Base-by-base conservation (phyloP, 2,329 filamentous ascomycete genomes). In the Tolypocladium cylindrosporum region DNA sequence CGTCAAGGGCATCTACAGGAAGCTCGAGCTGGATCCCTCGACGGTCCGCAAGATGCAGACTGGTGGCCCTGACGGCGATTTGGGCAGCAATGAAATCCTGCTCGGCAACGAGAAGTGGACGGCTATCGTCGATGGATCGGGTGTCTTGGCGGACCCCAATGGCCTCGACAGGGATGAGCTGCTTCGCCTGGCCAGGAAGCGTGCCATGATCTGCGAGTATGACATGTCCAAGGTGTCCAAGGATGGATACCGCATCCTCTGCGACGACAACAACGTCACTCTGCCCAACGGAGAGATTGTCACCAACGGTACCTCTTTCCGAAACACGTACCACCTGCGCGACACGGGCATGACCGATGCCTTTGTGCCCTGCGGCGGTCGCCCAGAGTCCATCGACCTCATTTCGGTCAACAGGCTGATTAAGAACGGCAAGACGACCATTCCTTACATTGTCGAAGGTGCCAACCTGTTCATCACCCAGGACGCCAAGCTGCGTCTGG, bases 401-500 rank as follows among this genome's bases (percentile, higher is more conserved):
- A 88, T 90, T 58, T 90, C 88, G 9, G 93, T 92, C 61, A 87
- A 83, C 75, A 90, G 89, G 72, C 83, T 99, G 61, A 97, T 99
- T 74, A 85, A 88, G 70, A 86, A 96, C 61, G 91, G 92, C 75
- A 97, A 96, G 78, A 81, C 83, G 27, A 84, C 82, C 13, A 88
- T 99, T 60, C 92, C 93, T 1, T 99, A 95, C 76, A 94, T 99
- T 57, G 93, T 99, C 51, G 94, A 99, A 76, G 94, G 94, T 56
- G 94, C 94, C 74, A 99, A 97, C 73, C 80, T 99, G 57, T 99
- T 99, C 83, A 95, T 99, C 75, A 97, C 94, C 0, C 94, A 99
- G 74, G 94, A 99, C 68, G 93, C 93, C 66, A 97, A 97, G 79
- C 82, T 97, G 57, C 89, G 91, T 31, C 85, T 99, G 16, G 94